These are phyloP conservation scores for Fusarium sp. DNA, from an alignment of 2,329 filamentous ascomycete genomes.

Conservation along the genomic window DNA sequence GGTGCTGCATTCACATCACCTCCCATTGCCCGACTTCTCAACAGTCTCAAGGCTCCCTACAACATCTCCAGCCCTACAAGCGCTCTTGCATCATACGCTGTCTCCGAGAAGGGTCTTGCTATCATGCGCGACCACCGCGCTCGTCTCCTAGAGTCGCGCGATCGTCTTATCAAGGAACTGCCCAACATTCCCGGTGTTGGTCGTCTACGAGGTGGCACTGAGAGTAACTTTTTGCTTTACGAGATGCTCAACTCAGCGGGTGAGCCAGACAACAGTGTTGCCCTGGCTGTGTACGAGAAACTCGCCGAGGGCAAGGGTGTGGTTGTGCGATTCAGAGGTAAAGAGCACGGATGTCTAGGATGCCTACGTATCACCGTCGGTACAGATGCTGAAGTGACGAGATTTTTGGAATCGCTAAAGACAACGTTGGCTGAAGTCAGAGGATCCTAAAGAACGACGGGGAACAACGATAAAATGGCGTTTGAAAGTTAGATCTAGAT, in stretches of 20 bases:
- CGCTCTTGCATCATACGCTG: slow-evolving; percentile 78
- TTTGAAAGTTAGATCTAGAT: slow-evolving; percentile 37
- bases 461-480: slow-evolving; percentile 30
- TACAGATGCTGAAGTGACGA: slow-evolving; percentile 85
- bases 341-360: slow-evolving; percentile 88
- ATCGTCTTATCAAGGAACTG: slow-evolving; percentile 79
- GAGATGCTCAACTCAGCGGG: slow-evolving; percentile 83
- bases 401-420: slow-evolving; percentile 77
- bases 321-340: slow-evolving; percentile 92
- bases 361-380: slow-evolving; percentile 93
- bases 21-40: slow-evolving; percentile 81
- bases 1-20: slow-evolving; percentile 85
- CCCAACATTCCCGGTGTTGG: slow-evolving; percentile 83
- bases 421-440: slow-evolving; percentile 60
- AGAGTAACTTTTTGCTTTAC: slow-evolving; percentile 90
- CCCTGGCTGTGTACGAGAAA: slow-evolving; percentile 82
- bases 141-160: slow-evolving; percentile 79
- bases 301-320: slow-evolving; percentile 89
- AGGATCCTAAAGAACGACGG: slow-evolving; percentile 21
- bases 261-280: slow-evolving; percentile 80
- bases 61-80: slow-evolving; percentile 92
- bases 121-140: slow-evolving; percentile 78
- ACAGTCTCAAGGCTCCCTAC: slow-evolving; percentile 95
- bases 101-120: slow-evolving; percentile 73
- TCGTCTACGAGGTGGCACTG: slow-evolving; percentile 79